Evolutionary conservation across 192 early-diverging fungal species (phyloP), one percentile per base, ranked within the genome.

Genomic region (Backusella psychrophila): DNA sequence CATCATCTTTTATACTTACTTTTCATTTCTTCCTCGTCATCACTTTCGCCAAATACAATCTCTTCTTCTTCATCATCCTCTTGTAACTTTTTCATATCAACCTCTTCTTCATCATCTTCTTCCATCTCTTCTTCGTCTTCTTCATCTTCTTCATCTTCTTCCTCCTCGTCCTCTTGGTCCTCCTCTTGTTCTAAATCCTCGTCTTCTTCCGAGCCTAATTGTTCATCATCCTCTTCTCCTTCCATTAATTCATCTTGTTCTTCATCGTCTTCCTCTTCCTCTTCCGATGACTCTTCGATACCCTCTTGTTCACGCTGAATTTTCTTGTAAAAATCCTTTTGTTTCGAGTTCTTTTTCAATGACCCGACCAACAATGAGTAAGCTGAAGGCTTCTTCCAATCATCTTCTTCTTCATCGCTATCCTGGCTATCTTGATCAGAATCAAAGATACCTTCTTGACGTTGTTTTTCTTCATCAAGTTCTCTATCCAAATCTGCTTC

Each of bases 341-440:
- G 78, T 39, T 88, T 85, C 0, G 88, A 88, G 15, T 80, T 85
- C 82, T 86, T 89, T 73, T 89, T 86, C 42, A 91, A 77, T 2
- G 85, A 83, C 1, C 88, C 88, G 8, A 91, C 69, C 17, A 91
- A 77, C 56, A 86, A 86, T 77, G 82, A 87, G 78, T 89, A 91
- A 34, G 88, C 80, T 2, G 89, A 88, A 2, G 88, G 88, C 41
- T 85, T 82, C 26, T 85, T 79, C 63, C 78, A 76, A 19, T 87
- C 83, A 23, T 88, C 85, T 17, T 87, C 87, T 3, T 88, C 84
- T 3, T 19, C 46, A 3, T 72, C 79, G 0, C 82, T 84, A 7
- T 83, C 83, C 11, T 71, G 77, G 4, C 46, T 53, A 11, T 68
- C 71, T 63, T 70, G 46, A 23, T 72, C 59, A 23, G 36, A 80